These are phyloP conservation scores for Crithidia expoeki DNA, from an alignment of 208 protist species.

Conservation along the genomic window DNA sequence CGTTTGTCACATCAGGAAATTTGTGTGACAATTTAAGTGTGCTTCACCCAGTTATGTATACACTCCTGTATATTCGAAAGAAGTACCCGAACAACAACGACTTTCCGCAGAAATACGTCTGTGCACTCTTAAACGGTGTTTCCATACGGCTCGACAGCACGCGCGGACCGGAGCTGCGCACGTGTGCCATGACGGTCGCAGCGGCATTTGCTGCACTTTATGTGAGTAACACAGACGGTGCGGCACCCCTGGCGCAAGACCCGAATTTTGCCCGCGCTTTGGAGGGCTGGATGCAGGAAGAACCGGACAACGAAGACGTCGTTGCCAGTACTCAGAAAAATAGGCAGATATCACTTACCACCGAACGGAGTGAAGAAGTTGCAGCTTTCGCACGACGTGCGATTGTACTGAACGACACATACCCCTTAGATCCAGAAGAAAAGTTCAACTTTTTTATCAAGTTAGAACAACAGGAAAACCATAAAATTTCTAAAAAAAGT, in stretches of 20 bases:
- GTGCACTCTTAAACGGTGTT: slow-evolving; percentile 52
- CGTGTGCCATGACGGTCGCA: slow-evolving; percentile 37
- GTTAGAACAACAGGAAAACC: neutral
- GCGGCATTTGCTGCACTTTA: slow-evolving; percentile 48
- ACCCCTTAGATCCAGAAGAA: slow-evolving; percentile 33
- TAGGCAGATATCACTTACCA: neutral
- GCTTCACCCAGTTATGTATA: slow-evolving; percentile 65
- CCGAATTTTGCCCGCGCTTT: slow-evolving; percentile 28
- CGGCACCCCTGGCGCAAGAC: slow-evolving; percentile 34
- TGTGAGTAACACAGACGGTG: slow-evolving; percentile 30
- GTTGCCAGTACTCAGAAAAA: neutral
- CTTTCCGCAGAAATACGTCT: slow-evolving; percentile 41
- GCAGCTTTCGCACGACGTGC: slow-evolving; percentile 4
- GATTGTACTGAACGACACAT: slow-evolving; percentile 4
- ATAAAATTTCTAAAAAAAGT: neutral
- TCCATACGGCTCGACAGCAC: slow-evolving; percentile 48
- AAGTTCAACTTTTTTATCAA: slow-evolving; percentile 25
- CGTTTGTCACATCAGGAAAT: slow-evolving; percentile 43
- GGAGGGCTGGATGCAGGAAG: slow-evolving; percentile 35
- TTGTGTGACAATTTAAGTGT: slow-evolving; percentile 43
- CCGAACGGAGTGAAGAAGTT: neutral
- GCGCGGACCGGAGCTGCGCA: slow-evolving; percentile 26
- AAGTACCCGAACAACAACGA: neutral
- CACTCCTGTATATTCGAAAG: slow-evolving; percentile 41
- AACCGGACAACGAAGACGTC: slow-evolving; percentile 1